Percentiles rank a stretch among this genome's conserved stretches.
These are phyloP conservation scores for Neurospora intermedia DNA, from an alignment of 495 filamentous ascomycete species.

Conservation along the genomic window DNA sequence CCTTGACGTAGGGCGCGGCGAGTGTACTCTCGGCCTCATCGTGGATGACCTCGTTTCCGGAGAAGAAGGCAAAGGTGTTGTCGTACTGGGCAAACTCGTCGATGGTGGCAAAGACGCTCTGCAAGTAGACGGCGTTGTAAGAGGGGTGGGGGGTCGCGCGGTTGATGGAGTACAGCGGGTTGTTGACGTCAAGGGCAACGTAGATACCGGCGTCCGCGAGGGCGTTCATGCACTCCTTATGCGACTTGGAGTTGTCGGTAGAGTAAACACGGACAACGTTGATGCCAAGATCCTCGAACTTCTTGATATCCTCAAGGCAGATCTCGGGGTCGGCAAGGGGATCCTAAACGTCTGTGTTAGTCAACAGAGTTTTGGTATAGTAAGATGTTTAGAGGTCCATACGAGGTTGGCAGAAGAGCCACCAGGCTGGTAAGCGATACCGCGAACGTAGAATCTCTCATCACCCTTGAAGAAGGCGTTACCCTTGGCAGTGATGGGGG, in stretches of 20 bases:
- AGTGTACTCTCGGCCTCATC: slow-evolving; percentile 59
- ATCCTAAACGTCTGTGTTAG: slow-evolving; percentile 38
- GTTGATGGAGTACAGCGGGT: slow-evolving; percentile 26
- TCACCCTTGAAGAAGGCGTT: slow-evolving; percentile 78
- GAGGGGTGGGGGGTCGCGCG: slow-evolving; percentile 50
- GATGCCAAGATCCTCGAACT: slow-evolving; percentile 77
- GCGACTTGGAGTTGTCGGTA: slow-evolving; percentile 77
- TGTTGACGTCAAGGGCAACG: slow-evolving; percentile 69
- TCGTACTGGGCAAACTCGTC: slow-evolving; percentile 79
- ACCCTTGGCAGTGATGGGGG: slow-evolving; percentile 32
- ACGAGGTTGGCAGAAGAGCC: slow-evolving; percentile 50
- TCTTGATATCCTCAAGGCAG: slow-evolving; percentile 76
- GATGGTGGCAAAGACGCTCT: slow-evolving; percentile 89
- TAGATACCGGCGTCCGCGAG: slow-evolving; percentile 86
- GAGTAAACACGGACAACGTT: slow-evolving; percentile 94
- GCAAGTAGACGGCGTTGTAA: slow-evolving; percentile 87
- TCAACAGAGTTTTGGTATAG: not conserved
- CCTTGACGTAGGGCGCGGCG: slow-evolving; percentile 84
- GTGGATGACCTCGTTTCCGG: slow-evolving; percentile 96
- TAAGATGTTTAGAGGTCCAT: not conserved
- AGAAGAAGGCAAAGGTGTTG: slow-evolving; percentile 95
- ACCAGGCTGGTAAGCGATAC: slow-evolving; percentile 93
- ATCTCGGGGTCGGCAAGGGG: slow-evolving; percentile 62
- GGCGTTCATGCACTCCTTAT: slow-evolving; percentile 75
- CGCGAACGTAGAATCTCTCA: slow-evolving; percentile 84